phyloP scores from a whole-genome alignment of 2,329 filamentous ascomycete species.

The Apiospora arundinis region DNA sequence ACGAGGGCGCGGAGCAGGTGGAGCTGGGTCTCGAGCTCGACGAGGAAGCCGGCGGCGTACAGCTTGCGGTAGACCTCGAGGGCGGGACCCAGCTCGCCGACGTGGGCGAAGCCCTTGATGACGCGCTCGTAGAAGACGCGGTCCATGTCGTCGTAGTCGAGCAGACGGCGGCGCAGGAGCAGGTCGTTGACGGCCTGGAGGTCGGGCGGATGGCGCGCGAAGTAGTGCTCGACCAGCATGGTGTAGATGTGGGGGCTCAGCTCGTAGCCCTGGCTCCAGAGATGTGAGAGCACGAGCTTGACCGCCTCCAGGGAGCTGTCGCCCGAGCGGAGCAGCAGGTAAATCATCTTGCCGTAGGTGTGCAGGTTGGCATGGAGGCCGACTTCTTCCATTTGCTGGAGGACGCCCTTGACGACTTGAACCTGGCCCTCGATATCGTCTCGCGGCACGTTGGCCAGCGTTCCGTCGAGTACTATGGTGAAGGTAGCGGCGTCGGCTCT shows the following conservation, averaged over 20 bases:
- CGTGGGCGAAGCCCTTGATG: conserved; percentile 68
- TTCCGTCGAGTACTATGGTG: conserved; percentile 71
- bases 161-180: conserved; percentile 53
- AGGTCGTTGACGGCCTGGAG: conserved; percentile 65
- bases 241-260: conserved; percentile 74
- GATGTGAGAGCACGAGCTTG: conserved; percentile 66
- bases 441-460: conserved; percentile 52
- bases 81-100: conserved; percentile 57
- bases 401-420: conserved; percentile 49
- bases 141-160: conserved; percentile 48
- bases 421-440: conserved; percentile 52
- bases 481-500: conserved; percentile 73
- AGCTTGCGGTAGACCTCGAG: conserved; percentile 56
- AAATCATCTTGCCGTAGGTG: conserved; percentile 74
- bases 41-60: conserved; percentile 45
- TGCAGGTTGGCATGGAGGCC: conserved; percentile 66
- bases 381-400: conserved; percentile 56
- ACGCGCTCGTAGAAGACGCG: conserved; percentile 50
- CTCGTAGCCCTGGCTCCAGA: conserved; percentile 58
- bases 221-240: conserved; percentile 72
- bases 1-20: conserved; percentile 47
- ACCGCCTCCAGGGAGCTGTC: conserved; percentile 56
- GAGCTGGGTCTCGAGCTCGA: conserved; percentile 50
- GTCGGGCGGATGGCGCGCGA: conserved; percentile 63
- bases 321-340: conserved; percentile 61